Conservation (phyloP, 805 yeast species). For the Lachancea fermentati region DNA sequence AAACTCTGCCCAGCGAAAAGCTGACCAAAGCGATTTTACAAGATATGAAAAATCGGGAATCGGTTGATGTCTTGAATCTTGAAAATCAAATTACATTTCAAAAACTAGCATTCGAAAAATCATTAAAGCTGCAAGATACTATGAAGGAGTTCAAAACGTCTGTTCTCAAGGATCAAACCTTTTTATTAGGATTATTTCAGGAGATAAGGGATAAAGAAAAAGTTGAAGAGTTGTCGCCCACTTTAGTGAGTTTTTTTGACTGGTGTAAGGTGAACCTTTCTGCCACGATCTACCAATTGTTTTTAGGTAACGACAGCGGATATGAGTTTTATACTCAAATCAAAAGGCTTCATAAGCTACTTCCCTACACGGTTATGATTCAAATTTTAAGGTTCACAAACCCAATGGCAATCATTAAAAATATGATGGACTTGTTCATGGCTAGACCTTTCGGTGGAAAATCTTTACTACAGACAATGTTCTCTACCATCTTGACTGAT, state of each 20-base stretch:
- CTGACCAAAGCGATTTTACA: slow-evolving; percentile 36
- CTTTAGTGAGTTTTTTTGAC: slow-evolving; percentile 64
- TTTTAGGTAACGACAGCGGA: slow-evolving; percentile 76
- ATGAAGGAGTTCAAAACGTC: slow-evolving; percentile 56
- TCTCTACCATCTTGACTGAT: slow-evolving; percentile 67
- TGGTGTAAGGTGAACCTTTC: slow-evolving; percentile 83
- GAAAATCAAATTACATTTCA: slow-evolving; percentile 71
- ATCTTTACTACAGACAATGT: slow-evolving; percentile 67
- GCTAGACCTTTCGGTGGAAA: slow-evolving; percentile 68
- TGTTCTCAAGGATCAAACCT: slow-evolving; percentile 45
- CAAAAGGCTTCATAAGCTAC: slow-evolving; percentile 62
- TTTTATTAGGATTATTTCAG: slow-evolving; percentile 53
- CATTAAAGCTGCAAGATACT: slow-evolving; percentile 47
- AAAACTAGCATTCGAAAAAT: slow-evolving; percentile 54
- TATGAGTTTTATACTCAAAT: slow-evolving; percentile 68
- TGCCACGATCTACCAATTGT: slow-evolving; percentile 73
- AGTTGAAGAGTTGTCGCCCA: slow-evolving; percentile 57
- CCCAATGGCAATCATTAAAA: slow-evolving; percentile 78
- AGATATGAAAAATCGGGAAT: slow-evolving; percentile 55
- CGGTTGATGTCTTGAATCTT: slow-evolving; percentile 54
- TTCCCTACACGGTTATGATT: slow-evolving; percentile 76
- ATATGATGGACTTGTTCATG: slow-evolving; percentile 73
- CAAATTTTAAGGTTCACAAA: slow-evolving; percentile 78
- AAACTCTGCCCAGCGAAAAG: slow-evolving; percentile 33
- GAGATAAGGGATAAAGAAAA: slow-evolving; percentile 55